Percentiles rank a stretch among this genome's conserved stretches.
These are phyloP conservation scores for Hirsutella thompsonii DNA, from an alignment of 2,329 filamentous ascomycete genomes.

Conservation along the genomic window DNA sequence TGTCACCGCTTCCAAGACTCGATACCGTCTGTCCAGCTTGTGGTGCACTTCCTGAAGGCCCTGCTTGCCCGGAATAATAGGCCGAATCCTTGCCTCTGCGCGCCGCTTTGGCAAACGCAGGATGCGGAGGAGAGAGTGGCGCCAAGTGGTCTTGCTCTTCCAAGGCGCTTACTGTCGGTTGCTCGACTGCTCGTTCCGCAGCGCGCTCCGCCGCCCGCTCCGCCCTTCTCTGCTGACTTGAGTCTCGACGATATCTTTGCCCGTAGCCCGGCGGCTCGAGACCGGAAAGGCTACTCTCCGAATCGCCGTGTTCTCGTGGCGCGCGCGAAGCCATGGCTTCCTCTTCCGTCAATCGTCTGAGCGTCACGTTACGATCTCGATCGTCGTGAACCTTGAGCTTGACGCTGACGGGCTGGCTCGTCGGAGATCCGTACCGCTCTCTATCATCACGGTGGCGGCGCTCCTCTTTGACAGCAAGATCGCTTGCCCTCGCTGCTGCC, in stretches of 20 bases:
- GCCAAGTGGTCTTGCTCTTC: slow-evolving; percentile 26
- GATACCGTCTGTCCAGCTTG: slow-evolving; percentile 40
- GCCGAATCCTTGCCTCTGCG: slow-evolving; percentile 44
- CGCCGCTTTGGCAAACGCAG: slow-evolving; percentile 39
- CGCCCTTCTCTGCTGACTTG: slow-evolving; percentile 19
- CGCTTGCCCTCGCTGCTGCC: slow-evolving; percentile 32
- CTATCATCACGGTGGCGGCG: slow-evolving; percentile 18
- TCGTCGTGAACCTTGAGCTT: slow-evolving; percentile 50
- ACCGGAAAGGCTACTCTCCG: slow-evolving; percentile 42
- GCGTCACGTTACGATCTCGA: slow-evolving; percentile 45
- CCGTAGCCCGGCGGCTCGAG: slow-evolving; percentile 35
- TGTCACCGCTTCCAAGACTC: slow-evolving; percentile 31
- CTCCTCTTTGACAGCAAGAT: slow-evolving; percentile 32
- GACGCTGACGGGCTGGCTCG: slow-evolving; percentile 39
- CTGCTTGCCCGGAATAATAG: slow-evolving; percentile 42
- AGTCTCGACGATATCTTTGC: slow-evolving; percentile 40
- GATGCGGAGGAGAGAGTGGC: slow-evolving; percentile 40
- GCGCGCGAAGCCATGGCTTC: slow-evolving; percentile 35
- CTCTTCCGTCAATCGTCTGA: slow-evolving; percentile 47
- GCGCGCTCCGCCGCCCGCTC: slow-evolving; percentile 28
- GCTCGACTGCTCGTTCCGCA: no score
- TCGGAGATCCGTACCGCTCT: slow-evolving; percentile 25
- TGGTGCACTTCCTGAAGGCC: slow-evolving; percentile 28
- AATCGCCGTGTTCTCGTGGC: slow-evolving; percentile 30
- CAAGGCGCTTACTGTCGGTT: no score